Evolutionary conservation across 106 monocot genomes (phyloP).

Genomic region (Phalaenopsis equestris): DNA sequence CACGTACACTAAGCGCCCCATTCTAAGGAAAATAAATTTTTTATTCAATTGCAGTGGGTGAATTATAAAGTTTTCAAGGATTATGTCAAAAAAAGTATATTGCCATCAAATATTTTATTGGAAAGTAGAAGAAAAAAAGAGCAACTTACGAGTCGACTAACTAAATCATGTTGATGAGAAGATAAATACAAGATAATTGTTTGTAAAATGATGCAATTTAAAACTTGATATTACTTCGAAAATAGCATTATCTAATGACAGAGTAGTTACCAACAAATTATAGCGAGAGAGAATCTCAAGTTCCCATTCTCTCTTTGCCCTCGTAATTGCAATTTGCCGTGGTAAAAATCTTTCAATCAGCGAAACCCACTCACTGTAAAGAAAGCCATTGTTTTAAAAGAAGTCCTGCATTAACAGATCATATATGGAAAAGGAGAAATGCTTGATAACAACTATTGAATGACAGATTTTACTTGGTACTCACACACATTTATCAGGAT

Average conservation of each 20-base stretch:
- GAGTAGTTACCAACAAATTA: conserved; percentile 50
- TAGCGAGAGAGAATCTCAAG: conserved; percentile 84
- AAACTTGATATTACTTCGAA: background rate
- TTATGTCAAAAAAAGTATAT: background rate
- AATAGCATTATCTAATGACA: background rate
- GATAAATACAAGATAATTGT: background rate
- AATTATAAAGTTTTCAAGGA: background rate
- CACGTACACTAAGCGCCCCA: background rate
- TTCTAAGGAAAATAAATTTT: background rate
- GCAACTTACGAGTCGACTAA: background rate
- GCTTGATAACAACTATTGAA: background rate
- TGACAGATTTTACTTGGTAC: conserved; percentile 20
- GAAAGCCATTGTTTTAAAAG: background rate
- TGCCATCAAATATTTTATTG: background rate
- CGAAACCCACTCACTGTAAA: conserved; percentile 85
- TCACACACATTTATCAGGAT: conserved; percentile 77
- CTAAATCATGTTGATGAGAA: background rate
- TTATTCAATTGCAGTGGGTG: background rate
- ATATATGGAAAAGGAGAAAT: background rate
- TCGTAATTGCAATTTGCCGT: conserved; percentile 79
- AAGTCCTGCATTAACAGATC: background rate
- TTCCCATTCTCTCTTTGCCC: conserved; percentile 92
- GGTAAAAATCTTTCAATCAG: conserved; percentile 96
- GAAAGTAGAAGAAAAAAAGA: background rate
- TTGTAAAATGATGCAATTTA: background rate